phyloP scores from a whole-genome alignment of 2,329 filamentous ascomycete species.

The Pseudogymnoascus sp. region DNA sequence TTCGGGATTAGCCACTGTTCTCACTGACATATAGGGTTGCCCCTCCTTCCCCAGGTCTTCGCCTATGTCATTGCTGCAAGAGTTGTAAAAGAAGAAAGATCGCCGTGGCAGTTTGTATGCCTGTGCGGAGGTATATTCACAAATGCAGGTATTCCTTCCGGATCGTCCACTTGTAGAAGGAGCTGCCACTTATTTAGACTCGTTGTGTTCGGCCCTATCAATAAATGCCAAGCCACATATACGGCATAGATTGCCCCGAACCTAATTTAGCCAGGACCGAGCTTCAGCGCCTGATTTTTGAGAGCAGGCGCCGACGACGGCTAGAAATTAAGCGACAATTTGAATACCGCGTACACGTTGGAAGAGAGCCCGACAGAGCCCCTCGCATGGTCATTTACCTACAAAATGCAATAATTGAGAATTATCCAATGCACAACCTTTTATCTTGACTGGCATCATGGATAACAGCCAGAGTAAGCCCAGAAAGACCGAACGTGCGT shows the following conservation, averaged over 20 bases:
- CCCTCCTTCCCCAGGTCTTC: not conserved
- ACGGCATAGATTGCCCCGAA: not conserved
- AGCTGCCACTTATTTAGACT: not conserved
- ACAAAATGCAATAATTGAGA: not conserved
- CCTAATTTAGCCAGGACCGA: not conserved
- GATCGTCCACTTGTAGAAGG: not conserved
- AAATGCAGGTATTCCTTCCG: constrained; percentile 7
- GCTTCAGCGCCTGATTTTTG: not conserved
- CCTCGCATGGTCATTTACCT: not conserved
- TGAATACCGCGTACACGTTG: not conserved
- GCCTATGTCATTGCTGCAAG: not conserved
- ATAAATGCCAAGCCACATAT: not conserved
- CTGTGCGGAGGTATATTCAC: not conserved
- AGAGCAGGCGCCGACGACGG: not conserved
- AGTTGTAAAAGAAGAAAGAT: not conserved
- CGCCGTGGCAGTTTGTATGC: not conserved
- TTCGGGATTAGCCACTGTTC: not conserved
- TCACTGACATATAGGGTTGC: not conserved
- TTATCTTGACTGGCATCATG: not conserved
- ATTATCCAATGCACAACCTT: not conserved
- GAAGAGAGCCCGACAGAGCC: not conserved
- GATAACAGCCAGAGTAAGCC: not conserved
- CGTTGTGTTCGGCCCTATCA: constrained; percentile 5
- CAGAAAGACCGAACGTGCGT: not conserved
- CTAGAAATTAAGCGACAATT: not conserved